phyloP scores from a whole-genome alignment of 192 early-diverging fungal genomes.

The Piromyces finnis region DNA sequence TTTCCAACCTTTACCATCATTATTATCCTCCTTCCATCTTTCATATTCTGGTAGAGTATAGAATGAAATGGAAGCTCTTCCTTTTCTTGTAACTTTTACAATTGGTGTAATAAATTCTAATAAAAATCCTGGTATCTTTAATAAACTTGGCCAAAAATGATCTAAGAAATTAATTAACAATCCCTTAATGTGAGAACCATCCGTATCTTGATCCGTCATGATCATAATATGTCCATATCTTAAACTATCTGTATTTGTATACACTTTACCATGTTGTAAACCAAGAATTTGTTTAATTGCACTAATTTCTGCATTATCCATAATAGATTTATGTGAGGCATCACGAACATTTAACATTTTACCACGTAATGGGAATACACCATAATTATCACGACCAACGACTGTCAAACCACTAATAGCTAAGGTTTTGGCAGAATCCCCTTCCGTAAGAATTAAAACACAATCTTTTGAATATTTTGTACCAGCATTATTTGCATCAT shows the following conservation, averaged over 20 bases:
- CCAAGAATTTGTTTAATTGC: slow-evolving; percentile 87
- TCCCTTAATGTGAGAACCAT: slow-evolving; percentile 94
- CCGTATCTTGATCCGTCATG: slow-evolving; percentile 98
- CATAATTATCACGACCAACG: slow-evolving; percentile 74
- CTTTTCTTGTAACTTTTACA: slow-evolving; percentile 61
- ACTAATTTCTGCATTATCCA: slow-evolving; percentile 68
- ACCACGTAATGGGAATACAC: slow-evolving; percentile 90
- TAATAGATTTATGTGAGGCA: slow-evolving; percentile 44
- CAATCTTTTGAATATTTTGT: slow-evolving; percentile 48
- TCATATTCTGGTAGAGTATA: slow-evolving; percentile 90
- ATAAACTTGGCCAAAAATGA: slow-evolving; percentile 75
- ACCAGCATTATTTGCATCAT: slow-evolving; percentile 89
- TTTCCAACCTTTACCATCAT: slow-evolving; percentile 57
- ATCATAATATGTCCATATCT: slow-evolving; percentile 94
- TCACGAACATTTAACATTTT: slow-evolving; percentile 95
- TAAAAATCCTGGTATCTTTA: slow-evolving; percentile 80
- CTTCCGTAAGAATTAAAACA: slow-evolving; percentile 92
- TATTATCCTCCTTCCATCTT: slow-evolving; percentile 47
- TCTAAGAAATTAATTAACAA: slow-evolving; percentile 93
- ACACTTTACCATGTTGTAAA: slow-evolving; percentile 66
- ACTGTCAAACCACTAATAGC: slow-evolving; percentile 73
- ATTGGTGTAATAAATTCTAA: slow-evolving; percentile 95
- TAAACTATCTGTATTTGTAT: slow-evolving; percentile 49
- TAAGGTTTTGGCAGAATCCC: slow-evolving; percentile 85
- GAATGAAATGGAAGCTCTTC: slow-evolving; percentile 42